Evolutionary conservation across 768 basidiomycete genomes (phyloP).

Genomic region (Lentinus brumalis): DNA sequence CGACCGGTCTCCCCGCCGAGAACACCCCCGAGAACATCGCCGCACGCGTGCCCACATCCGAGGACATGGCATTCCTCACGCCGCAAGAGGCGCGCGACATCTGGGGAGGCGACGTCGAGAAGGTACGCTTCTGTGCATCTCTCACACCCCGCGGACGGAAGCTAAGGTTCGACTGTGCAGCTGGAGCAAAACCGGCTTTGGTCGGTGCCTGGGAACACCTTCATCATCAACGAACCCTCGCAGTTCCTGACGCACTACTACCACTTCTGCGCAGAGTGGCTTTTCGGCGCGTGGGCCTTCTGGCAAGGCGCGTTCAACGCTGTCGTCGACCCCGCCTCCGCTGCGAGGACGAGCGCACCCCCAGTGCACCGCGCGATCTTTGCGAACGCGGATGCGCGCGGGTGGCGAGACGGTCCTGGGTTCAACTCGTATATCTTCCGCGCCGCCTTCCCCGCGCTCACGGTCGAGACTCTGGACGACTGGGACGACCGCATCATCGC

Average conservation of each 20-base stretch:
- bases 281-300: slow-evolving; percentile 75
- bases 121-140: background rate
- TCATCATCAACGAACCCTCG: slow-evolving; percentile 66
- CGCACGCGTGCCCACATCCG: slow-evolving; percentile 63
- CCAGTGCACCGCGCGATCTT: slow-evolving; percentile 73
- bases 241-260: slow-evolving; percentile 89
- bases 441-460: slow-evolving; percentile 68
- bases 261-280: slow-evolving; percentile 82
- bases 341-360: slow-evolving; percentile 43
- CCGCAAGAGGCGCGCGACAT: slow-evolving; percentile 57
- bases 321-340: slow-evolving; percentile 21
- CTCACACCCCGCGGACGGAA: background rate
- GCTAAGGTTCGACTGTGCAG: background rate
- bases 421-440: slow-evolving; percentile 81
- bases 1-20: slow-evolving; percentile 59
- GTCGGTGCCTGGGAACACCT: slow-evolving; percentile 73
- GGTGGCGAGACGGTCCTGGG: slow-evolving; percentile 76
- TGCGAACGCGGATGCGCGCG: slow-evolving; percentile 54
- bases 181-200: slow-evolving; percentile 53
- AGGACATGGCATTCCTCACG: slow-evolving; percentile 63
- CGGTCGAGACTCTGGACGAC: slow-evolving; percentile 68
- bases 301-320: slow-evolving; percentile 56
- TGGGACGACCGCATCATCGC: slow-evolving; percentile 64
- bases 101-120: slow-evolving; percentile 53
- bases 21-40: slow-evolving; percentile 66